These are phyloP conservation scores for Athelia sp. DNA, from an alignment of 1,284 basidiomycete species.

Conservation along the genomic window DNA sequence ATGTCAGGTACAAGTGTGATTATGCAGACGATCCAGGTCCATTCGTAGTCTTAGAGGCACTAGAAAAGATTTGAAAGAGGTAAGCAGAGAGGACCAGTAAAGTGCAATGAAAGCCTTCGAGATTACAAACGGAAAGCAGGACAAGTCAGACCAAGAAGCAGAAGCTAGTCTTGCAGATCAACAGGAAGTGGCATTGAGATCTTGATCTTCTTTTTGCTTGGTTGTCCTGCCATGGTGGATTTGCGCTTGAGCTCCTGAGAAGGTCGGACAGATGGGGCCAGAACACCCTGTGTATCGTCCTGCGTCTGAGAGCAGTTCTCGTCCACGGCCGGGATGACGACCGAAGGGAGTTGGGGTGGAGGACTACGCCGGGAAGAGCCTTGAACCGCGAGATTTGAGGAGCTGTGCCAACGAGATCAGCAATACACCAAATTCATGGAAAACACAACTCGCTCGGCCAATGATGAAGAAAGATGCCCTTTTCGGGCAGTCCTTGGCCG, in stretches of 20 bases:
- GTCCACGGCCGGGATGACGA: slow-evolving; percentile 1
- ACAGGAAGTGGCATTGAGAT: slow-evolving; percentile 49
- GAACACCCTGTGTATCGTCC: slow-evolving; percentile 38
- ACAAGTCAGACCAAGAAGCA: background rate
- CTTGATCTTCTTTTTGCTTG: slow-evolving; percentile 43
- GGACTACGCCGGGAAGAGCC: background rate
- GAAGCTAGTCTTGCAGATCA: slow-evolving; percentile 50
- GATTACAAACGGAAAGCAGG: too few species aligned
- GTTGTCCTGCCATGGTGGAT: slow-evolving; percentile 13
- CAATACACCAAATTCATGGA: background rate
- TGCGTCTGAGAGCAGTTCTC: slow-evolving; percentile 43
- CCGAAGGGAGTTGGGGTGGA: background rate
- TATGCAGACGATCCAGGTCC: too few species aligned
- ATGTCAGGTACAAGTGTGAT: too few species aligned
- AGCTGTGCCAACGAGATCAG: background rate
- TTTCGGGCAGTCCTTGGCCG: background rate
- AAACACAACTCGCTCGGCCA: background rate
- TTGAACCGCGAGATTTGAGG: background rate
- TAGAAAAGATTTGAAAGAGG: too few species aligned
- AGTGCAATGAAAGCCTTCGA: too few species aligned
- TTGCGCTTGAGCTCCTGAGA: slow-evolving; percentile 24
- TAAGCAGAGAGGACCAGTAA: too few species aligned
- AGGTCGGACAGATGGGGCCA: slow-evolving; percentile 8
- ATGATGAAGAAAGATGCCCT: background rate
- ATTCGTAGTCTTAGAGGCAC: too few species aligned